Conservation (phyloP, 176 grass and related monocot species). For the barley (Hordeum vulgare) region MorexV3_pseudomolecules_assembly NC_058523.1:557390407-557390906, state of each 20-base stretch:
- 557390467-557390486: constrained; percentile 52
- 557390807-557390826: constrained; percentile 75
- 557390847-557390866: constrained; percentile 24
- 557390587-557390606: constrained; percentile 87
- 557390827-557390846: constrained; percentile 92
- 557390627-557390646: constrained; percentile 1
- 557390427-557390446: constrained; percentile 98
- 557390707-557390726: constrained; percentile 50
- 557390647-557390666: constrained; percentile 4
- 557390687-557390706: constrained; percentile 99
- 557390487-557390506: constrained; percentile 17
- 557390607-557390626: constrained; percentile 54
- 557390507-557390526: neutral
- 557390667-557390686: constrained; percentile 36
- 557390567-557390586: constrained; percentile 96
- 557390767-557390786: constrained; percentile 78
- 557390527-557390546: neutral
- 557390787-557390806: constrained; percentile 88
- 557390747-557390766: constrained; percentile 75
- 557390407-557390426: constrained; percentile 95
- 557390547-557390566: constrained; percentile 83
- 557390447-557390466: constrained; percentile 81
- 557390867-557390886: neutral
- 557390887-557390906: neutral
- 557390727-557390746: constrained; percentile 83